A percentile compares a stretch with the other conserved stretches of the same genome.
These are phyloP conservation scores for Moelleriella libera DNA, from an alignment of 2,329 filamentous ascomycete species.

Conservation along the genomic window DNA sequence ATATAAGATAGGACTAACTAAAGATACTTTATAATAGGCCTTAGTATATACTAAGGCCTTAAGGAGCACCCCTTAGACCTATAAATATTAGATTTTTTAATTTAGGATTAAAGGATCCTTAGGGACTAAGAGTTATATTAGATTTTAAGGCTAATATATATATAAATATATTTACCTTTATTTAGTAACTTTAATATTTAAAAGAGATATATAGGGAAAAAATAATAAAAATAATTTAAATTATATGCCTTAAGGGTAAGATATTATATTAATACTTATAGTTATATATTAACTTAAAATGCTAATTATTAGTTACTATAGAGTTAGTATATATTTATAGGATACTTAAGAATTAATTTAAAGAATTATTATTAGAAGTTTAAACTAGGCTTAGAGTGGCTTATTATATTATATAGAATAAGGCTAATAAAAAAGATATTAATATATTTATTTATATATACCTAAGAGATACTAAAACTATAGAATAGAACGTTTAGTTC, in stretches of 20 bases:
- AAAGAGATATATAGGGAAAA: not conserved
- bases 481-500: not conserved
- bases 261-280: not conserved
- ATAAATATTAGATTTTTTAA: not conserved
- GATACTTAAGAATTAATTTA: not conserved
- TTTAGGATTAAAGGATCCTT: conserved; percentile 1
- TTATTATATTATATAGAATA: not conserved
- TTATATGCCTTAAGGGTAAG: not conserved
- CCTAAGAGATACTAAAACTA: not conserved
- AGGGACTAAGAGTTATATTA: not conserved
- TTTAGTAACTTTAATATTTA: not conserved
- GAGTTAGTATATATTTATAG: not conserved
- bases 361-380: not conserved
- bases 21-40: no score
- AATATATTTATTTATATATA: not conserved
- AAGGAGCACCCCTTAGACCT: no score
- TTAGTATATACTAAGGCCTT: no score
- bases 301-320: not conserved
- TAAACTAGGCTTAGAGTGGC: not conserved
- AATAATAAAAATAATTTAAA: not conserved
- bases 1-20: no score
- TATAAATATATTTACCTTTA: not conserved
- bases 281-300: not conserved
- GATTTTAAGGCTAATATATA: not conserved
- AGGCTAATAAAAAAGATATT: not conserved